Evolutionary conservation across 768 basidiomycete species (phyloP).

Genomic region (Pholiota molesta): DNA sequence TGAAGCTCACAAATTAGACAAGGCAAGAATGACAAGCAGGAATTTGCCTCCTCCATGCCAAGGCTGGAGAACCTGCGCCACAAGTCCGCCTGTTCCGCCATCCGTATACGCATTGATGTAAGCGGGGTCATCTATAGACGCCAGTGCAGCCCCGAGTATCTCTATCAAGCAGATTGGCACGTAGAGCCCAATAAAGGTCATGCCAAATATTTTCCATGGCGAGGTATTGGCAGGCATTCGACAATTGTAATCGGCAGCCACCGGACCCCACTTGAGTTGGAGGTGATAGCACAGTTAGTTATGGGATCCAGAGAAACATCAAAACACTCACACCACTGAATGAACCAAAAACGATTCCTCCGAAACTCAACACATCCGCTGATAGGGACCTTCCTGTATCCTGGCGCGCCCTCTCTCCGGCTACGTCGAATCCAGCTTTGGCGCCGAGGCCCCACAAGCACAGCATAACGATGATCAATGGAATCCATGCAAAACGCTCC

Average conservation of each 20-base stretch:
- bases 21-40: constrained; percentile 16
- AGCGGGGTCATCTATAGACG: constrained; percentile 42
- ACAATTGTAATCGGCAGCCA: constrained; percentile 21
- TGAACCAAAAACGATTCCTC: constrained; percentile 19
- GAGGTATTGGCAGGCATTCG: constrained; percentile 15
- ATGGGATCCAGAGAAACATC: background rate
- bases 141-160: constrained; percentile 26
- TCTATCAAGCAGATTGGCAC: constrained; percentile 19
- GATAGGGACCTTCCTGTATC: constrained; percentile 16
- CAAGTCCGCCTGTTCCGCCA: constrained; percentile 45
- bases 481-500: constrained; percentile 20
- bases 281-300: background rate
- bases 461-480: constrained; percentile 17
- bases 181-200: constrained; percentile 20
- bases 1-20: constrained; percentile 15
- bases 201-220: constrained; percentile 18
- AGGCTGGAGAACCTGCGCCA: constrained; percentile 45
- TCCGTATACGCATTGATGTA: constrained; percentile 42
- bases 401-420: constrained; percentile 12
- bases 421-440: constrained; percentile 16
- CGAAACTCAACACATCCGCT: constrained; percentile 18
- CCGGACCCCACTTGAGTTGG: constrained; percentile 16
- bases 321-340: constrained; percentile 16
- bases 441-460: constrained; percentile 20
- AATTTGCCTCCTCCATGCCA: constrained; percentile 41